Evolutionary conservation across 805 yeast species (phyloP), one percentile per base, ranked within the genome.

Genomic region (Isabelozyma rhagii): DNA sequence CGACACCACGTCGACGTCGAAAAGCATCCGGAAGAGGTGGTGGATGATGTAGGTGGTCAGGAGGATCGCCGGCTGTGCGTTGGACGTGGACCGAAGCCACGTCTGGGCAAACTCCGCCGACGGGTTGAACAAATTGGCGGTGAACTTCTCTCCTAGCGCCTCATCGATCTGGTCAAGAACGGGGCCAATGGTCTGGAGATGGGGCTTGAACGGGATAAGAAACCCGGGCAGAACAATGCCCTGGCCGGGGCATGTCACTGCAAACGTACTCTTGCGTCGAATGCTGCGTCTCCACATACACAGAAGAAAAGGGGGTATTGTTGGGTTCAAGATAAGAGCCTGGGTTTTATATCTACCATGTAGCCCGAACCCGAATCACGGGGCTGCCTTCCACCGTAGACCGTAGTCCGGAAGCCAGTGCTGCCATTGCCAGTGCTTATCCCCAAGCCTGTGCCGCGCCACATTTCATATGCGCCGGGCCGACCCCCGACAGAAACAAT

Each of bases 61-160:
- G 29, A 80, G 61, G 9, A 80, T 74, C 21, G 83, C 76, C 3
- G 84, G 84, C 66, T 81, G 85, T 18, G 83, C 83, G 55, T 75
- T 67, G 41, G 73, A 63, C 0, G 83, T 79, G 27, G 63, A 55
- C 9, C 47, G 29, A 17, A 66, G 43, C 68, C 71, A 68, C 5
- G 45, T 13, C 13, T 48, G 49, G 7, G 53, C 51, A 41, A 43
- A 51, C 15, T 42, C 51, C 29, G 49, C 50, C 45, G 47, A 54
- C 7, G 48, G 56, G 34, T 53, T 44, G 41, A 53, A 51, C 34
- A 66, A 47, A 14, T 59, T 49, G 4, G 50, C 41, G 13, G 63
- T 45, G 47, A 68, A 66, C 11, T 59, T 51, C 18, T 51, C 56
- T 5, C 56, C 51, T 17, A 70, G 50, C 0, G 65, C 51, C 5